Evolutionary conservation across 768 basidiomycete genomes (phyloP).

Genomic region (Mycena galericulata): DNA sequence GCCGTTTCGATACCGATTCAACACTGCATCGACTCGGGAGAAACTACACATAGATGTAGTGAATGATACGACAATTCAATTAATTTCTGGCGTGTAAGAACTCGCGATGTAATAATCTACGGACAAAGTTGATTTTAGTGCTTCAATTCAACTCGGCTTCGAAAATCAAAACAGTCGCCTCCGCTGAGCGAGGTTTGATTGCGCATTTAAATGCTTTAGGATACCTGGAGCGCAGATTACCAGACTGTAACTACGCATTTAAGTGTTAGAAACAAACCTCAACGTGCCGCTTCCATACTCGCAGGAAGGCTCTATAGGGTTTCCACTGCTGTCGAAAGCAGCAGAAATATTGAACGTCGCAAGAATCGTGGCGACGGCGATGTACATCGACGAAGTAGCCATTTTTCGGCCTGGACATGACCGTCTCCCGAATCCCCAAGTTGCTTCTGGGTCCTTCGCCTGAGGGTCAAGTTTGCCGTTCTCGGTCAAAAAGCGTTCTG

Average conservation of each 20-base stretch:
- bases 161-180: slow-evolving; percentile 8
- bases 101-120: too few species aligned
- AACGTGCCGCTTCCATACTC: slow-evolving; percentile 31
- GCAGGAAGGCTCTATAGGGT: slow-evolving; percentile 11
- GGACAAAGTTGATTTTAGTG: too few species aligned
- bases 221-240: slow-evolving; percentile 13
- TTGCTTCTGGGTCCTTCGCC: slow-evolving; percentile 35
- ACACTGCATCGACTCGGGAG: too few species aligned
- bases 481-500: slow-evolving; percentile 49
- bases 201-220: slow-evolving; percentile 28
- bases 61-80: too few species aligned
- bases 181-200: slow-evolving; percentile 17
- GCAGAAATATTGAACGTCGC: slow-evolving; percentile 41
- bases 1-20: too few species aligned
- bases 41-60: too few species aligned
- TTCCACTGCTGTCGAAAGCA: slow-evolving; percentile 20
- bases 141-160: slow-evolving; percentile 9
- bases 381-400: slow-evolving; percentile 43
- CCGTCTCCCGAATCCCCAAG: slow-evolving; percentile 39
- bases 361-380: slow-evolving; percentile 43
- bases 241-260: neutral
- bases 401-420: slow-evolving; percentile 34
- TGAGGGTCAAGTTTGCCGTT: slow-evolving; percentile 31
- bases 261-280: slow-evolving; percentile 1
- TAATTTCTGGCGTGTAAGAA: too few species aligned